Conservation (phyloP, 2,329 filamentous ascomycete genomes). For the Trichophyton simii region DNA sequence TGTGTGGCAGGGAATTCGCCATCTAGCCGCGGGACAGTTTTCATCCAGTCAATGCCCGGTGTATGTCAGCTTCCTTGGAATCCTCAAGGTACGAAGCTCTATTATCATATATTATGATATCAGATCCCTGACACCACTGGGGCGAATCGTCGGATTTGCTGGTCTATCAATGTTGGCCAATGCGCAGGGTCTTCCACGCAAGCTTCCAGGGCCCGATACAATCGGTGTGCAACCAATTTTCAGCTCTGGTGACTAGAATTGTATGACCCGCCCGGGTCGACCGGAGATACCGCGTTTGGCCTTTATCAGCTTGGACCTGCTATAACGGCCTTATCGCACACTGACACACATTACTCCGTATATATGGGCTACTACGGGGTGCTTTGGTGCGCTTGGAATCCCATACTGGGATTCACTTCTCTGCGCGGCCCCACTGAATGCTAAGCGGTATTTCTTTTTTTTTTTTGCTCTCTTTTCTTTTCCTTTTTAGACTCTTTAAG, state of each 20-base stretch:
- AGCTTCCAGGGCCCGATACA: background rate
- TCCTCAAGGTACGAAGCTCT: background rate
- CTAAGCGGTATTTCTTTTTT: background rate
- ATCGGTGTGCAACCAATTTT: background rate
- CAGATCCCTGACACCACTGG: background rate
- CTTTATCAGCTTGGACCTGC: background rate
- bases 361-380: background rate
- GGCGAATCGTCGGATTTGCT: background rate
- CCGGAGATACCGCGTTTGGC: background rate
- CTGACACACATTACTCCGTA: no score
- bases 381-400: background rate
- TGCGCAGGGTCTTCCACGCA: background rate
- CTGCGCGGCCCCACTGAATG: background rate
- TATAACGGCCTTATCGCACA: background rate
- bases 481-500: background rate
- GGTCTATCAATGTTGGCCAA: background rate
- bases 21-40: background rate
- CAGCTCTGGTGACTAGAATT: no score
- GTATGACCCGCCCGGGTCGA: background rate
- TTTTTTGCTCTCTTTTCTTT: background rate
- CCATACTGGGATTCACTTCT: background rate
- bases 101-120: constrained; percentile 2
- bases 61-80: background rate
- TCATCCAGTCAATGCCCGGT: background rate
- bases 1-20: background rate